Base-by-base conservation (phyloP, 1,284 basidiomycete species). In the Boletus holoroseus region DNA sequence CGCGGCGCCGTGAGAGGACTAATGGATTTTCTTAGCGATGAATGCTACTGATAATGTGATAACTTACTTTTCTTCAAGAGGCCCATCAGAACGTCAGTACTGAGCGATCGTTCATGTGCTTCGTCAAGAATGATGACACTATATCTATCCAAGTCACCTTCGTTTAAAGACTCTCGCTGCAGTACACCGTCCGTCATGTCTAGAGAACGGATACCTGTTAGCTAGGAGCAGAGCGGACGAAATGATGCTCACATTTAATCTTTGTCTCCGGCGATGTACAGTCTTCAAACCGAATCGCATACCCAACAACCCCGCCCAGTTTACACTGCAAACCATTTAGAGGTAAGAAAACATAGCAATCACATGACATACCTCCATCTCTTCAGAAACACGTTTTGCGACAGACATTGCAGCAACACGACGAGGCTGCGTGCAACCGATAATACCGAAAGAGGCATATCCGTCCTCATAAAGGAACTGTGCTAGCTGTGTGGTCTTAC, bases 361-460 rank as follows among this genome's bases (percentile, higher is more conserved):
- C n/a, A 12, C 2, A 16, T 18, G 39, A 65, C 76, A 34, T 41
- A 83, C 85, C 76, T 87, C 84, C 79, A 89, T 88, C 70, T 99
- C 95, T 65, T 99, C 95, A 65, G 91, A 94, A 51, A 98, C 95
- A 72, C 95, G 93, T 73, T 98, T 98, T 7, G 95, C 95, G 3
- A 98, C 95, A 13, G 91, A 94, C 94, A 99, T 98, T 11, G 95
- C 94, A 42, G 95, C 94, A 11, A 98, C 94, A 74, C 94, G 91
- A 63, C 95, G 83, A 35, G 94, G 94, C 66, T 98, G 94, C 0
- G 95, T 99, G 62, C 94, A 99, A 7, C 94, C 94, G 38, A 99
- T 83, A 34, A 96, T 78, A 7, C 94, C 94, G 67, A 87, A 79
- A 15, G 78, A 70, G 54, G 92, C 92, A 67, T 95, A 98, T 1